Conservation (phyloP, 805 yeast genomes). For the Candida sphagnicola region DNA sequence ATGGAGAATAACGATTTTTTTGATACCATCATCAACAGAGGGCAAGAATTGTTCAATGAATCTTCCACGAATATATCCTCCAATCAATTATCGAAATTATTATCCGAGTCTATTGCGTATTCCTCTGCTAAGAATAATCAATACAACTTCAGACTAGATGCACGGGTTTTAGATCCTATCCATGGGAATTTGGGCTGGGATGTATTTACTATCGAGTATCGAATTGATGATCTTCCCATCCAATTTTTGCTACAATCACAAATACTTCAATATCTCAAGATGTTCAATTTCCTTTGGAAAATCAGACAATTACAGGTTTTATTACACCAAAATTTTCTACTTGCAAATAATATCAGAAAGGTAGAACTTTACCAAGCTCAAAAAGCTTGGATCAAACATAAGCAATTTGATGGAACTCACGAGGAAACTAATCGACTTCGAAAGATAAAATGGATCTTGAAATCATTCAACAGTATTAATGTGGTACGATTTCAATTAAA, state of each 20-base stretch:
- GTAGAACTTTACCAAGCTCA: slow-evolving; percentile 20
- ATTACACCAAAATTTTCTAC: slow-evolving; percentile 34
- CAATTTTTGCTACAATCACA: slow-evolving; percentile 28
- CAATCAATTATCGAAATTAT: slow-evolving; percentile 58
- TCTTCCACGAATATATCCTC: slow-evolving; percentile 64
- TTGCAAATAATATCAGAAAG: slow-evolving; percentile 21
- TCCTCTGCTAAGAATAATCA: slow-evolving; percentile 43
- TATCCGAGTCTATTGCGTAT: slow-evolving; percentile 58
- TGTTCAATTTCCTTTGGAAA: slow-evolving; percentile 85
- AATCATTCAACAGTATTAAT: slow-evolving; percentile 30
- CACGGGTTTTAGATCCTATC: slow-evolving; percentile 70
- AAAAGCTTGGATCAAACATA: slow-evolving; percentile 10
- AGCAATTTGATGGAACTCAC: slow-evolving; percentile 5
- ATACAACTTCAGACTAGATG: slow-evolving; percentile 59
- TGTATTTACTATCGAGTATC: slow-evolving; percentile 82
- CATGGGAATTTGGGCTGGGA: slow-evolving; percentile 83
- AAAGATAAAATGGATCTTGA: slow-evolving; percentile 27
- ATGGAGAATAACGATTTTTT: slow-evolving; percentile 81
- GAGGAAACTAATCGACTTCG: slow-evolving; percentile 13
- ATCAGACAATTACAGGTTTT: slow-evolving; percentile 58
- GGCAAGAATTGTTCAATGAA: slow-evolving; percentile 48
- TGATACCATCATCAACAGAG: slow-evolving; percentile 56
- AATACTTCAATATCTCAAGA: slow-evolving; percentile 51
- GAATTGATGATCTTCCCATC: slow-evolving; percentile 51
- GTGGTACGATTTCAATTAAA: slow-evolving; percentile 36